These are phyloP conservation scores for Alternaria gaisen DNA, from an alignment of 2,329 filamentous ascomycete genomes.

Conservation along the genomic window DNA sequence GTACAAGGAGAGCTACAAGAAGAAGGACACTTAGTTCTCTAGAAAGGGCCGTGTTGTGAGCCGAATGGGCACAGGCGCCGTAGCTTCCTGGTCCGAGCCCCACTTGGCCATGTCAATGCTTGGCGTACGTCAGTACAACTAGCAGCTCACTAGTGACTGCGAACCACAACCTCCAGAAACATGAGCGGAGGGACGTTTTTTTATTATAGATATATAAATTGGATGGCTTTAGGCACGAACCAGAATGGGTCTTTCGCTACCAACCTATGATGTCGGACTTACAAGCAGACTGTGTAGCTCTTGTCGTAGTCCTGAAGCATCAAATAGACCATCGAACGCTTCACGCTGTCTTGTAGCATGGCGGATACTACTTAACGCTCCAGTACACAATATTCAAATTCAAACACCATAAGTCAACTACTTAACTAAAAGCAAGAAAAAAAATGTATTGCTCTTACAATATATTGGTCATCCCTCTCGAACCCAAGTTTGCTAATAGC, in stretches of 20 bases:
- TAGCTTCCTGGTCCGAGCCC: conserved; percentile 4
- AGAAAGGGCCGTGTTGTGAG: background rate
- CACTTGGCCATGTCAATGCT: background rate
- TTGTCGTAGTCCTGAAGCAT: background rate
- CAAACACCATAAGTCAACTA: background rate
- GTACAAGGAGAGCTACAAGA: background rate
- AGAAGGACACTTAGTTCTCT: background rate
- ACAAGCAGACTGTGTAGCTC: background rate
- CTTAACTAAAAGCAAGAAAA: background rate
- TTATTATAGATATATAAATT: background rate
- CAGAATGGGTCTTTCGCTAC: background rate
- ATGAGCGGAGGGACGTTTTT: background rate
- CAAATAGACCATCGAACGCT: background rate
- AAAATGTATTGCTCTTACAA: background rate
- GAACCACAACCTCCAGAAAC: background rate
- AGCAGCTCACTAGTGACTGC: background rate
- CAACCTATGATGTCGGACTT: background rate
- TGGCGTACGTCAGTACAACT: conserved; percentile 17
- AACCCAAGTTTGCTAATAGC: background rate
- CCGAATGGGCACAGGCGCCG: conserved; percentile 5
- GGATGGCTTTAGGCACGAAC: background rate
- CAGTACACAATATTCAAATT: background rate
- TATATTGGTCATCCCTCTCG: background rate
- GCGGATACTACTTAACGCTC: background rate
- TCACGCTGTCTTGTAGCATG: background rate